Evolutionary conservation across 1,284 basidiomycete species (phyloP).

Genomic region (Leccinum pachyderme): DNA sequence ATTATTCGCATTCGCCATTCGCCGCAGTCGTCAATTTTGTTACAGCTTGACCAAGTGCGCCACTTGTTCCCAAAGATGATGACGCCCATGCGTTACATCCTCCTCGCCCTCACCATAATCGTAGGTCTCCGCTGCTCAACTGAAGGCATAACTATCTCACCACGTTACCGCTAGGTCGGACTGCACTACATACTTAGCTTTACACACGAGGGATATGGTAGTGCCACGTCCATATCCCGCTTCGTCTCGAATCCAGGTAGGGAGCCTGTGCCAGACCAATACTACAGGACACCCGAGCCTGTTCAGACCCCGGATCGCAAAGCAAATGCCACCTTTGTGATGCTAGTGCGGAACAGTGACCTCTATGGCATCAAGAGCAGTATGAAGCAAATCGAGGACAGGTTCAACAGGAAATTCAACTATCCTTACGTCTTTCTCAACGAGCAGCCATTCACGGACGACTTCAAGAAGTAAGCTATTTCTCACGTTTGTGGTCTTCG

Average conservation of each 20-base stretch:
- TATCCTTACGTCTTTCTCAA: constrained; percentile 90
- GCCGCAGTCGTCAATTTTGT: neutral
- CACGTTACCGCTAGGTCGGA: constrained; percentile 47
- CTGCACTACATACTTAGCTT: constrained; percentile 72
- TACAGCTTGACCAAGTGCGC: neutral
- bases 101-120: constrained; percentile 64
- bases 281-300: constrained; percentile 45
- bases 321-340: constrained; percentile 85
- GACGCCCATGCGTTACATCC: constrained; percentile 72
- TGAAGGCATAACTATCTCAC: constrained; percentile 6
- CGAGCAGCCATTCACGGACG: constrained; percentile 74
- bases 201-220: constrained; percentile 68
- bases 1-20: neutral
- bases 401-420: constrained; percentile 81
- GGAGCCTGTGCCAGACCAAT: constrained; percentile 52
- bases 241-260: constrained; percentile 42
- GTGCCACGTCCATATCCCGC: constrained; percentile 57
- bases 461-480: constrained; percentile 65
- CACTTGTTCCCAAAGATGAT: constrained; percentile 54
- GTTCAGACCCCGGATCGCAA: constrained; percentile 45
- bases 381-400: constrained; percentile 78
- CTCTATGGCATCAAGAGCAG: constrained; percentile 68
- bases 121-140: constrained; percentile 39
- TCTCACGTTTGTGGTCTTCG: neutral
- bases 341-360: constrained; percentile 84